Percentiles rank a stretch among this genome's conserved stretches.
Conservation (phyloP, 2,329 filamentous ascomycete species). For the Aureobasidium vineae region DNA sequence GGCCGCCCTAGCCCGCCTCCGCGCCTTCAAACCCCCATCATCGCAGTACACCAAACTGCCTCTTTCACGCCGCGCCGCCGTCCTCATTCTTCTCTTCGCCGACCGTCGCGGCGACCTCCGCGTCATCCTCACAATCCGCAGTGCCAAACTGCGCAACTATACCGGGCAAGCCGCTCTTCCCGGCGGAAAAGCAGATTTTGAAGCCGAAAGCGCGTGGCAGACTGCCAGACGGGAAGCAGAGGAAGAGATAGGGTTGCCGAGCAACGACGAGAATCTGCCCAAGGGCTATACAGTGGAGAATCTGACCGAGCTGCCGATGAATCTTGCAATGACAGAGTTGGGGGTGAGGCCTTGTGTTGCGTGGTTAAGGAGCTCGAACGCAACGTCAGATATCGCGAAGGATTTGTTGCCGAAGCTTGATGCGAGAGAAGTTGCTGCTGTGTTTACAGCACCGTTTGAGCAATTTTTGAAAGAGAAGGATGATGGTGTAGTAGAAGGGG, state of each 20-base stretch:
- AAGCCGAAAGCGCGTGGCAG: slow-evolving; percentile 62
- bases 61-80: slow-evolving; percentile 71
- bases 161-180: slow-evolving; percentile 88
- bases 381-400: slow-evolving; percentile 57
- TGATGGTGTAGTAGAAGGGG: slow-evolving; percentile 52
- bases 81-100: slow-evolving; percentile 83
- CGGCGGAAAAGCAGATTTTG: slow-evolving; percentile 62
- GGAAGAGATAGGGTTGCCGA: slow-evolving; percentile 89
- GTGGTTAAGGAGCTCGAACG: slow-evolving; percentile 59
- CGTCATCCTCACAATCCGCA: slow-evolving; percentile 62
- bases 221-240: slow-evolving; percentile 86
- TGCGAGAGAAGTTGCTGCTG: slow-evolving; percentile 86
- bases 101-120: slow-evolving; percentile 75
- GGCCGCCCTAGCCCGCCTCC: slow-evolving; percentile 56
- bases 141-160: slow-evolving; percentile 58
- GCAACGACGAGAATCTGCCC: slow-evolving; percentile 66
- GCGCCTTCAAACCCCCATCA: slow-evolving; percentile 56
- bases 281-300: slow-evolving; percentile 80
- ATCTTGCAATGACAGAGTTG: slow-evolving; percentile 52
- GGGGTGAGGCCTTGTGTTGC: slow-evolving; percentile 53
- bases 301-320: slow-evolving; percentile 72
- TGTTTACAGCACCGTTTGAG: slow-evolving; percentile 86
- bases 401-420: slow-evolving; percentile 65
- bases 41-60: slow-evolving; percentile 59
- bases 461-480: slow-evolving; percentile 70